Base-by-base conservation (phyloP, 1,139 yeast species). In the Yamadazyma triangularis region DNA sequence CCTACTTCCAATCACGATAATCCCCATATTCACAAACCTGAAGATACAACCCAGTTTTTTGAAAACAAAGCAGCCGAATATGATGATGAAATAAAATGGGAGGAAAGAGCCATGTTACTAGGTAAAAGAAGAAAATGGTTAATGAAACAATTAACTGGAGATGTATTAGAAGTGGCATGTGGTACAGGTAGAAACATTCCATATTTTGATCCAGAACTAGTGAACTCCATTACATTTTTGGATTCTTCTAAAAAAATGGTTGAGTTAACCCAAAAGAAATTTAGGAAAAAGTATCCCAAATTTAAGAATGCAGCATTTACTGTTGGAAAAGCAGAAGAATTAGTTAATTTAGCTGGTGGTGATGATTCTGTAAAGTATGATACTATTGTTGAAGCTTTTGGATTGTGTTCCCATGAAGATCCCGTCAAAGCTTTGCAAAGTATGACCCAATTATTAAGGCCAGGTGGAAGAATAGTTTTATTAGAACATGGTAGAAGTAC, bases 111-210 rank as follows among this genome's bases (percentile, higher is more conserved):
- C 31, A 78, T 93, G 39, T 71, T 85, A 28, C 77, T 91, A 73
- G 94, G 95, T 26, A 70, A 74, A 43, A 77, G 88, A 59, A 74
- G 99, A 47, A 77, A 78, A 45, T 83, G 94, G 85, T 61, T 87
- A 29, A 83, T 85, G 87, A 73, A 70, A 29, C 83, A 86, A 39
- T 73, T 84, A 30, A 59, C 65, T 37, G 97, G 97, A 18, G 96
- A 88, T 51, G 96, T 88, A 1, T 63, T 91, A 37, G 98, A 93
- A 57, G 91, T 89, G 12, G 83, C 96, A 0, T 86, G 95, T 51
- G 98, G 98, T 34, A 91, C 98, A 0, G 98, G 98, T 4, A 73
- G 98, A 54, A 91, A 91, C 51, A 72, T 89, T 38, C 79, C 83
- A 28, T 88, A 82, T 52, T 61, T 88, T 43, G 69, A 79, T 33